Percentiles rank a stretch among this genome's conserved stretches.
phyloP scores from a whole-genome alignment of 257 asterid species.

The Solanum bulbocastanum region DNA sequence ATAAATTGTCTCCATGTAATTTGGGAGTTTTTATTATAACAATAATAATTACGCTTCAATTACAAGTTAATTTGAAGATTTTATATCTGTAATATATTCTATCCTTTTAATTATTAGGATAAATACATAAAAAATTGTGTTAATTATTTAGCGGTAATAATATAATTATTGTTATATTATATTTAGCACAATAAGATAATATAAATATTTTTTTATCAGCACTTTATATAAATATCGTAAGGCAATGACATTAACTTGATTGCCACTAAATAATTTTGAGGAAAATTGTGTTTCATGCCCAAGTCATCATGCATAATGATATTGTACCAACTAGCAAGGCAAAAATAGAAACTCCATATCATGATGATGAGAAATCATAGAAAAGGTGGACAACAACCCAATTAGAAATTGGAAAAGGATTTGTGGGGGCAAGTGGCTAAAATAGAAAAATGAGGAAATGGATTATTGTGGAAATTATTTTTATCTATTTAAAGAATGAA shows the following conservation, averaged over 20 bases:
- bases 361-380: not conserved
- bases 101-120: not conserved
- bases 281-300: not conserved
- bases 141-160: too few relatives aligned
- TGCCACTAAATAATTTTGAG: too few relatives aligned
- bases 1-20: not conserved
- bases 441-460: not conserved
- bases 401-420: slow-evolving; percentile 3
- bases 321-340: not conserved
- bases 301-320: not conserved
- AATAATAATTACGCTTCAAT: not conserved
- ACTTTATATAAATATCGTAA: too few relatives aligned
- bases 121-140: not conserved
- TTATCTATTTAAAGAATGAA: not conserved
- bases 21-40: not conserved
- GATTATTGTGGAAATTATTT: not conserved
- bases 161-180: too few relatives aligned
- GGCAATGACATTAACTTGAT: not conserved
- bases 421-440: slow-evolving; percentile 6
- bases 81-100: not conserved
- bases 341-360: not conserved
- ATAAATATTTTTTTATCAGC: too few relatives aligned
- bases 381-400: not conserved
- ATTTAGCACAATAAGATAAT: too few relatives aligned
- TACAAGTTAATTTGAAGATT: not conserved